phyloP scores from a whole-genome alignment of 306 rosid species.

The Cercis canadensis region DNA sequence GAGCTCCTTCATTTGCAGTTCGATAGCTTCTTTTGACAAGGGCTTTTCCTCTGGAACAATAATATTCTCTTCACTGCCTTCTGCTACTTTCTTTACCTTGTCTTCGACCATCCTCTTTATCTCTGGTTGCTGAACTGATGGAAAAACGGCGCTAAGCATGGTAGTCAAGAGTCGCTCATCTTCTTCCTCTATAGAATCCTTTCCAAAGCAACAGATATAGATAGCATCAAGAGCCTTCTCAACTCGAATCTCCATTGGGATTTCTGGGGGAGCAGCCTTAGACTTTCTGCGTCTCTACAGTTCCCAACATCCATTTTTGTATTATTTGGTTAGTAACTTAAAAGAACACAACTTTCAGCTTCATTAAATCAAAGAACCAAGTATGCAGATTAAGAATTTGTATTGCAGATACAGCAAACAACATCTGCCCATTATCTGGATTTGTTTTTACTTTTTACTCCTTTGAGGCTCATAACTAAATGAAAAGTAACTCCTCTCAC shows the following conservation, averaged over 20 bases:
- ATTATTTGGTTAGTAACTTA: not conserved
- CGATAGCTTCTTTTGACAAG: slow-evolving; percentile 79
- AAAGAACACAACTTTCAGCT: not conserved
- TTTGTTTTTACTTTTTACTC: slow-evolving; percentile 16
- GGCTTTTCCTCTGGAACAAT: slow-evolving; percentile 54
- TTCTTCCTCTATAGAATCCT: slow-evolving; percentile 62
- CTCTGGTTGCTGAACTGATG: slow-evolving; percentile 59
- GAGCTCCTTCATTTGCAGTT: slow-evolving; percentile 92
- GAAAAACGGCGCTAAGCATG: slow-evolving; percentile 73
- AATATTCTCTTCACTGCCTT: slow-evolving; percentile 51
- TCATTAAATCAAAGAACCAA: slow-evolving; percentile 26
- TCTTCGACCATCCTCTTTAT: slow-evolving; percentile 64
- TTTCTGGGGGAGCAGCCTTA: slow-evolving; percentile 51
- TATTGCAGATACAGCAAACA: not conserved
- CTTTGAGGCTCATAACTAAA: slow-evolving; percentile 14
- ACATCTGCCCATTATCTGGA: slow-evolving; percentile 3
- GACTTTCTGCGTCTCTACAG: slow-evolving; percentile 74
- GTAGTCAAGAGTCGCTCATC: slow-evolving; percentile 61
- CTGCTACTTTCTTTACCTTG: slow-evolving; percentile 65
- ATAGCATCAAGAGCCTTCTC: slow-evolving; percentile 89
- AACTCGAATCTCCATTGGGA: slow-evolving; percentile 77
- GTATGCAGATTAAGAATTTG: not conserved
- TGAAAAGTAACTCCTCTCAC: slow-evolving; percentile 10
- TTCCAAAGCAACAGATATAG: slow-evolving; percentile 80
- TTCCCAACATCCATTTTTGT: slow-evolving; percentile 4